Evolutionary conservation across 495 filamentous ascomycete genomes (phyloP).

Genomic region (Choiromyces venosus): DNA sequence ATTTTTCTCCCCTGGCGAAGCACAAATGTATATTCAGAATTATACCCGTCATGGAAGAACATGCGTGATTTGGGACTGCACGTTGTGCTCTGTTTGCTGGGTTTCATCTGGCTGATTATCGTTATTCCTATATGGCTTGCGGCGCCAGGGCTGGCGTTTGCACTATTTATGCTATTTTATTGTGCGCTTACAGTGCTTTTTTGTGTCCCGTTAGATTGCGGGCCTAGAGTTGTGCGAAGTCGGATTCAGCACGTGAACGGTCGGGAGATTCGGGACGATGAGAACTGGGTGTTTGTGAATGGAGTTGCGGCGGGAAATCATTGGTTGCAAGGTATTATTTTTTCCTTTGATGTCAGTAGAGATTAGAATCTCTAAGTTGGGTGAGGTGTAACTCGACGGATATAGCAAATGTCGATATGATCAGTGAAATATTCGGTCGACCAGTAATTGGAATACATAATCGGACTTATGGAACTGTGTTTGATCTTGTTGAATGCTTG

Average conservation of each 20-base stretch:
- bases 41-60: constrained; percentile 24
- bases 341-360: neutral
- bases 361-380: constrained; percentile 6
- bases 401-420: constrained; percentile 59
- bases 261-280: constrained; percentile 43
- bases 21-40: constrained; percentile 26
- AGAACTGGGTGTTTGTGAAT: constrained; percentile 72
- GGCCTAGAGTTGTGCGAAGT: constrained; percentile 31
- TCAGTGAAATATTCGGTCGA: constrained; percentile 69
- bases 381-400: constrained; percentile 34
- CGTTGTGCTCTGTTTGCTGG: constrained; percentile 15
- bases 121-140: constrained; percentile 20
- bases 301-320: constrained; percentile 57
- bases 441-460: constrained; percentile 78
- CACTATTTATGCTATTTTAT: constrained; percentile 26
- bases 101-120: constrained; percentile 23
- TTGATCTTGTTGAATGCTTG: constrained; percentile 70
- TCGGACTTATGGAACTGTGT: constrained; percentile 65
- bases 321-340: constrained; percentile 26
- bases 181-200: constrained; percentile 21
- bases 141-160: constrained; percentile 23
- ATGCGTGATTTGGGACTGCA: constrained; percentile 30
- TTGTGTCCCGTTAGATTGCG: constrained; percentile 22
- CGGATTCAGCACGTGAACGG: constrained; percentile 6
- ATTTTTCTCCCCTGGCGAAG: constrained; percentile 34